These are phyloP conservation scores for Sinapis alba DNA, from an alignment of 441 rosid species.

Conservation along the genomic window DNA sequence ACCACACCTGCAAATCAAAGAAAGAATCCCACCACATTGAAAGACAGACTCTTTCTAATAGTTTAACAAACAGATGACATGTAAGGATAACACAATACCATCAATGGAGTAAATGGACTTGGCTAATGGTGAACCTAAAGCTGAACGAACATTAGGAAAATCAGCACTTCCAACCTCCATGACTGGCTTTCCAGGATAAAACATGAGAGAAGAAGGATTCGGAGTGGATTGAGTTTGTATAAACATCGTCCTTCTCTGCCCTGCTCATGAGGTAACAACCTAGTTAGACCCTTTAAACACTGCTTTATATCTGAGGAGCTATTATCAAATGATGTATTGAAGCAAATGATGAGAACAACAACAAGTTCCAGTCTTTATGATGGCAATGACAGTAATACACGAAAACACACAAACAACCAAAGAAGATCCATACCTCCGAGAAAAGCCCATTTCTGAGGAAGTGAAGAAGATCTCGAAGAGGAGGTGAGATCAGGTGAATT, in stretches of 20 bases:
- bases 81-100: slow-evolving; percentile 44
- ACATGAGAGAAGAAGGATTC: slow-evolving; percentile 90
- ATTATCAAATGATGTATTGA: not conserved
- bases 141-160: slow-evolving; percentile 84
- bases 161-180: slow-evolving; percentile 94
- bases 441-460: slow-evolving; percentile 45
- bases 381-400: not conserved
- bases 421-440: slow-evolving; percentile 49
- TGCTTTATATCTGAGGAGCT: not conserved
- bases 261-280: slow-evolving; percentile 37
- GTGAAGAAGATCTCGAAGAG: slow-evolving; percentile 36
- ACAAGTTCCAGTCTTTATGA: not conserved
- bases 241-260: slow-evolving; percentile 93
- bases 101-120: slow-evolving; percentile 76
- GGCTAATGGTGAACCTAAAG: slow-evolving; percentile 82
- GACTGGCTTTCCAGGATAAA: slow-evolving; percentile 86
- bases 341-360: not conserved
- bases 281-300: not conserved
- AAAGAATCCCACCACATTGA: not conserved
- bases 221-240: slow-evolving; percentile 92
- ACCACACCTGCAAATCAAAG: slow-evolving; percentile 54
- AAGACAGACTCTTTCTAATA: not conserved
- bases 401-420: not conserved
- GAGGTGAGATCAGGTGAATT: slow-evolving; percentile 19
- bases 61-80: not conserved